A percentile compares a stretch with the other conserved stretches of the same genome.
Conservation (phyloP, 768 basidiomycete genomes). For the Leccinum broughii region DNA sequence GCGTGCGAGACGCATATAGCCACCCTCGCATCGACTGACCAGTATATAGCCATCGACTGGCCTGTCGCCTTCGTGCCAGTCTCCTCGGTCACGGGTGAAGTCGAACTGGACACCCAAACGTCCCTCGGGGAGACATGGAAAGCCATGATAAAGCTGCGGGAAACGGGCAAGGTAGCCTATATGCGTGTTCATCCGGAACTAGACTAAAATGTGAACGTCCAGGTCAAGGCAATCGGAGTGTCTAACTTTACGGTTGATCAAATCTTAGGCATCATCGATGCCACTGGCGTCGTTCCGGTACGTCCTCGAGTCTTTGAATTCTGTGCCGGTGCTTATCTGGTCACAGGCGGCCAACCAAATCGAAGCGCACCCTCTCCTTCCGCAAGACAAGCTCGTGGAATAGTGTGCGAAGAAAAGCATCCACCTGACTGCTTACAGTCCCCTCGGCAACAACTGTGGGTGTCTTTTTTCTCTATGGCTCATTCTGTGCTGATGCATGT, state of each 20-base stretch:
- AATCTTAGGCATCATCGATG: constrained; percentile 64
- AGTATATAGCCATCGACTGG: constrained; percentile 69
- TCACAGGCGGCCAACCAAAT: constrained; percentile 70
- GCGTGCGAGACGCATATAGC: constrained; percentile 27
- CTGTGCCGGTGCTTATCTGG: constrained; percentile 3
- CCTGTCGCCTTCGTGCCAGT: constrained; percentile 68
- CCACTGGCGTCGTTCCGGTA: constrained; percentile 74
- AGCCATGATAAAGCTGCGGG: constrained; percentile 69
- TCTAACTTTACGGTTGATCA: constrained; percentile 76
- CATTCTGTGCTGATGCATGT: neutral
- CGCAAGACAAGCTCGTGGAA: constrained; percentile 68
- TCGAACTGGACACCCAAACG: constrained; percentile 56
- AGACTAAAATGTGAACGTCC: constrained; percentile 2
- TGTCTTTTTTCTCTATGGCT: neutral
- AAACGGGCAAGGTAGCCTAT: constrained; percentile 60
- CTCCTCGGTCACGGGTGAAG: constrained; percentile 43
- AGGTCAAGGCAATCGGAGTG: constrained; percentile 75
- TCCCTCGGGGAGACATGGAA: constrained; percentile 82
- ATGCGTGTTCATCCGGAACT: neutral
- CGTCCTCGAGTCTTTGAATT: constrained; percentile 18
- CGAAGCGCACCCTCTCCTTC: constrained; percentile 79
- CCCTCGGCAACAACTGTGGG: constrained; percentile 79
- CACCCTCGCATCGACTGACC: constrained; percentile 1
- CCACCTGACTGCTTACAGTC: constrained; percentile 69
- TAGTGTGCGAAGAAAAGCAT: constrained; percentile 72